Base-by-base conservation (phyloP, 108 stramenopile genomes). In the Mediolabrus comicus region DNA sequence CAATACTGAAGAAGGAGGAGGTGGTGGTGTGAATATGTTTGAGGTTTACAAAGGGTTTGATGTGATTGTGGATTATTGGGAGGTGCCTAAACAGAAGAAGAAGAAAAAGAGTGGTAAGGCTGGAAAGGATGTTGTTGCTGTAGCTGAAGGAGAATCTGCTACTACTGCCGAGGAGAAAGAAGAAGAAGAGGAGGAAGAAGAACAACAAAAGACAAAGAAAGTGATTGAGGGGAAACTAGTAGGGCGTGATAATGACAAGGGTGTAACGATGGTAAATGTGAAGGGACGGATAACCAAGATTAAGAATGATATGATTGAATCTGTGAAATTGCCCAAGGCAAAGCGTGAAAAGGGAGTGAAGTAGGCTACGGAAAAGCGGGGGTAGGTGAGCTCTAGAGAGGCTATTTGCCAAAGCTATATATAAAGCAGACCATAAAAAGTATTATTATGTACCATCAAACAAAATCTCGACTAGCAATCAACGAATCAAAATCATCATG, bases 11-110 rank as follows among this genome's bases (percentile, higher is more conserved):
- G 79, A 83, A 43, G 29, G 83, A 14, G 16, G 32, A 11, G 83
- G 81, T 14, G 55, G 75, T 38, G n/a, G 22, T 4, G 17, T 49
- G 14, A 16, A 28, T 17, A 87, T 89, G 86, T 93, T 88, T 70
- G 64, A 90, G 39, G 75, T 72, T 56, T 93, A 89, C 60, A 77
- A 74, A 32, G 92, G 92, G 33, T 93, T 93, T 84, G 87, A 87
- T 35, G 89, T 93, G 10, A 69, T 89, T 73, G 70, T 81, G 30
- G 65, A 80, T 46, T 62, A 79, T 59, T 58, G 61, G 33, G 87
- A 93, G 49, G 66, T 66, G 25, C 82, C 84, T 19, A 83, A 61
- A 33, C 73, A 81, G 24, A 72, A 66, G 52, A 53, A 65, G 24
- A 77, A 68, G 39, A 65, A 71, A 49, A 73, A 72, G 32, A 65